Percentiles rank a stretch among this genome's conserved stretches.
These are phyloP conservation scores for Apophysomyces trapeziformis DNA, from an alignment of 371 early-diverging fungal species.

Conservation along the genomic window DNA sequence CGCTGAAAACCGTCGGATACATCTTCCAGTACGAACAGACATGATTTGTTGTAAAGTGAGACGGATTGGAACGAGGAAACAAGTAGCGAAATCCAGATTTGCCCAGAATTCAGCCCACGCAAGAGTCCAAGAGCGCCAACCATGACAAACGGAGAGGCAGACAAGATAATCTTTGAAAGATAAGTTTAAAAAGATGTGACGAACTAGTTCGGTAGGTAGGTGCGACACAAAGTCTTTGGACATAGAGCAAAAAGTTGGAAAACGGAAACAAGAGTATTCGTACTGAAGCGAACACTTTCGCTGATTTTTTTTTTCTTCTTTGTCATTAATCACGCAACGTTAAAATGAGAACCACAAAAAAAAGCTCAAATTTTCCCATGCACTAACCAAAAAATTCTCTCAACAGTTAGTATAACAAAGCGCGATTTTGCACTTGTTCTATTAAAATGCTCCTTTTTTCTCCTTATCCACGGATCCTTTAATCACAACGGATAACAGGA, in stretches of 20 bases:
- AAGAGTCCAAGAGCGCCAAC: background rate
- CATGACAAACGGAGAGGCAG: background rate
- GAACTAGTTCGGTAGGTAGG: background rate
- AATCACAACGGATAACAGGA: no score
- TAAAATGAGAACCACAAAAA: background rate
- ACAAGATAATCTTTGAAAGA: background rate
- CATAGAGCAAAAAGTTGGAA: background rate
- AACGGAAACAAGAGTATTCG: background rate
- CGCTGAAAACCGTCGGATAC: background rate
- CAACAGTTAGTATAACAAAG: background rate
- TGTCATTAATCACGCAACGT: background rate
- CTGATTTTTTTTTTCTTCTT: background rate
- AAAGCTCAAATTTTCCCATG: background rate
- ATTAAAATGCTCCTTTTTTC: background rate
- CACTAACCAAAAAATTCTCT: background rate
- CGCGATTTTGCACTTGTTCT: background rate
- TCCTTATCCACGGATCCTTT: background rate
- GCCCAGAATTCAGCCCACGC: background rate
- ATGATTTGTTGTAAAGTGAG: background rate
- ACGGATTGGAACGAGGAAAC: background rate
- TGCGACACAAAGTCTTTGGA: background rate
- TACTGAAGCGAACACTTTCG: background rate
- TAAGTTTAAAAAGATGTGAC: background rate
- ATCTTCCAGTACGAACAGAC: background rate
- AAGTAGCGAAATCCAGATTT: background rate